Base-by-base conservation (phyloP, 257 asterid species). In the Solanum medicagineum region DNA sequence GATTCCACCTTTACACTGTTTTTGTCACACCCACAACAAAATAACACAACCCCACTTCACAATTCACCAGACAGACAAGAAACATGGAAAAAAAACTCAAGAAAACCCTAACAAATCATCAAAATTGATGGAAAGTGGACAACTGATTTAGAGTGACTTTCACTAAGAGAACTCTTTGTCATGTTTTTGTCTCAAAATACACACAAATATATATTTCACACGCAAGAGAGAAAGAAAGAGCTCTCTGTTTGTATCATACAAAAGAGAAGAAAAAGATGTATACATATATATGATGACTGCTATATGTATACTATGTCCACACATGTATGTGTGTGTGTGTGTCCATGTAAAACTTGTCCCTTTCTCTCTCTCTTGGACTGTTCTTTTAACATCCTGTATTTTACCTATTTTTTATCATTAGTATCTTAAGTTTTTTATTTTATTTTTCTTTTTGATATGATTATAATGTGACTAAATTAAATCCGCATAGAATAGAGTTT, bases 171-270 rank as follows among this genome's bases (percentile, higher is more conserved):
- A 80, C 86, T 70, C 85, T 77, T 86, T 89, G 91, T 89, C 91
- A 89, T 89, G 84, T 86, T 86, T 86, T 81, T 89, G 91, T 89
- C 89, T 85, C 86, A 86, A 85, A 65, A 84, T 75, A 57, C 60
- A 81, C 83, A 84, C 20, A 86, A 74, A 66, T 75, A 75, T 49
- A 75, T 75, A 80, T 49, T 20, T 29, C 74, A 8, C 77, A 40
- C 26, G 13, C 60, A 75, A 15, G 10, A 77, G 7, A 82, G 62
- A 84, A 36, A 69, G 57, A 63, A 62, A 68, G 59, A 53, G 83
- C 81, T 85, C 65, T 70, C 59, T 74, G 51, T 81, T 49, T 70
- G 63, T 55, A 55, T 6, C 66, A 69, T 68, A 44, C 53, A 53
- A 54, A 53, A 45, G 55, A 49, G 10, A 54, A 26, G 55, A 13